phyloP scores from a whole-genome alignment of 1,284 basidiomycete species.

The Takashimella tepidaria region DNA sequence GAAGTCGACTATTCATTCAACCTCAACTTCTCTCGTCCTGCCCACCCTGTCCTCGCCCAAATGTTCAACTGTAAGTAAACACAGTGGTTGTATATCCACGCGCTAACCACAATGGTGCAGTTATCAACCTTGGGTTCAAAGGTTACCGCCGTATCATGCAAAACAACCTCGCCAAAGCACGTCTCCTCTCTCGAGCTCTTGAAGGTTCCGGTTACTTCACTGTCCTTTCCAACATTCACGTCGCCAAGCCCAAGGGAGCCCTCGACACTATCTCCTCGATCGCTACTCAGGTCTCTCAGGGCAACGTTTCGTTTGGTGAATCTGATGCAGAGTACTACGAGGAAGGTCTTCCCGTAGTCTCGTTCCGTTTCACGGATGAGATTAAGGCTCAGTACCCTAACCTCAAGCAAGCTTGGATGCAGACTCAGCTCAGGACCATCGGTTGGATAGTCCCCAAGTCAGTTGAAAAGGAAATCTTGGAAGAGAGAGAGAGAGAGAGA shows the following conservation, averaged over 20 bases:
- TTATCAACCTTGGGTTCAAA: slow-evolving; percentile 71
- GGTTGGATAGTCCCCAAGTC: slow-evolving; percentile 77
- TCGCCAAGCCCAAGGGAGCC: slow-evolving; percentile 26
- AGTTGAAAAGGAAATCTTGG: too few species aligned
- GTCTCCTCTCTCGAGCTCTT: slow-evolving; percentile 77
- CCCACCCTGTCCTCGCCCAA: slow-evolving; percentile 79
- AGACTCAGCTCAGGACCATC: slow-evolving; percentile 49
- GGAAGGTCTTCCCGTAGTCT: slow-evolving; percentile 76
- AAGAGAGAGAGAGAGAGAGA: too few species aligned
- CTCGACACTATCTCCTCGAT: slow-evolving; percentile 13
- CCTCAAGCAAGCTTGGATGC: slow-evolving; percentile 83
- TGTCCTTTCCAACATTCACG: slow-evolving; percentile 51
- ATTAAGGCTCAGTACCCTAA: slow-evolving; percentile 66
- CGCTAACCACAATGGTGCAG: slow-evolving; percentile 21
- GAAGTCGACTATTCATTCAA: slow-evolving; percentile 70
- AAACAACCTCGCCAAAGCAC: slow-evolving; percentile 74
- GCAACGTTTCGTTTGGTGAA: slow-evolving; percentile 13
- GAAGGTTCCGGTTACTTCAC: slow-evolving; percentile 73
- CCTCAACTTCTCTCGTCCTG: slow-evolving; percentile 83
- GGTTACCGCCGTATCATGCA: slow-evolving; percentile 69
- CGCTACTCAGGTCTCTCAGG: slow-evolving; percentile 20
- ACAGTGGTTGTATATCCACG: not conserved
- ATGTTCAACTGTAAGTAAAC: slow-evolving; percentile 66
- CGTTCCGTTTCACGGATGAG: slow-evolving; percentile 81
- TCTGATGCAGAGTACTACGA: slow-evolving; percentile 33